Conservation (phyloP, 23 red algal genomes). For the Gracilariopsis chorda region DNA sequence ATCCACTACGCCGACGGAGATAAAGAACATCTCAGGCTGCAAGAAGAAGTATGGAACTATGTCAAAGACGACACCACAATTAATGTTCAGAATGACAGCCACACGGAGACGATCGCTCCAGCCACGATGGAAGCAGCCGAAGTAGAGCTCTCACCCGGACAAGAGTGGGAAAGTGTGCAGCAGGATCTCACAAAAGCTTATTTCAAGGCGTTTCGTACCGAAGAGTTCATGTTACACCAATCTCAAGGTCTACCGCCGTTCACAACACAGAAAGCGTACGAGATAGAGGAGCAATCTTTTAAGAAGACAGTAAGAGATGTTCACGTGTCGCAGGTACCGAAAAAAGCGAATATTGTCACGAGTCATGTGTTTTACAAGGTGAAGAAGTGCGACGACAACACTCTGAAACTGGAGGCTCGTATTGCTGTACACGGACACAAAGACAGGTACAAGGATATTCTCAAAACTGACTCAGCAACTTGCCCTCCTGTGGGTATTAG, state of each 20-base stretch:
- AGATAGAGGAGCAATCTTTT: constrained; percentile 9
- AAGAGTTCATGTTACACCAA: constrained; percentile 26
- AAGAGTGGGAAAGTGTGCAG: not conserved
- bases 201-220: not conserved
- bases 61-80: too few relatives aligned
- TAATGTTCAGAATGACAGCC: too few relatives aligned
- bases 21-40: not conserved
- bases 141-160: constrained; percentile 4
- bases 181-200: not conserved
- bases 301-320: constrained; percentile 46
- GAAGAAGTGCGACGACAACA: constrained; percentile 31
- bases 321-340: not conserved
- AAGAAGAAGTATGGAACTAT: not conserved
- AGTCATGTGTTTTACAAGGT: constrained; percentile 51
- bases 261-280: constrained; percentile 17
- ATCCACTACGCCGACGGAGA: constrained; percentile 9
- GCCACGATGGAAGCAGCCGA: not conserved
- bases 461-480: constrained; percentile 19
- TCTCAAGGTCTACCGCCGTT: constrained; percentile 2
- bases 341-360: not conserved
- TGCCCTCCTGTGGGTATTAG: constrained; percentile 18
- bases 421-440: too few relatives aligned
- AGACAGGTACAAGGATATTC: too few relatives aligned
- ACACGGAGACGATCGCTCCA: not conserved
- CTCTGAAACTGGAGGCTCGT: constrained; percentile 5